Percentiles rank a stretch among this genome's conserved stretches.
These are phyloP conservation scores for Rhizopogon vinicolor DNA, from an alignment of 768 basidiomycete genomes.

Conservation along the genomic window DNA sequence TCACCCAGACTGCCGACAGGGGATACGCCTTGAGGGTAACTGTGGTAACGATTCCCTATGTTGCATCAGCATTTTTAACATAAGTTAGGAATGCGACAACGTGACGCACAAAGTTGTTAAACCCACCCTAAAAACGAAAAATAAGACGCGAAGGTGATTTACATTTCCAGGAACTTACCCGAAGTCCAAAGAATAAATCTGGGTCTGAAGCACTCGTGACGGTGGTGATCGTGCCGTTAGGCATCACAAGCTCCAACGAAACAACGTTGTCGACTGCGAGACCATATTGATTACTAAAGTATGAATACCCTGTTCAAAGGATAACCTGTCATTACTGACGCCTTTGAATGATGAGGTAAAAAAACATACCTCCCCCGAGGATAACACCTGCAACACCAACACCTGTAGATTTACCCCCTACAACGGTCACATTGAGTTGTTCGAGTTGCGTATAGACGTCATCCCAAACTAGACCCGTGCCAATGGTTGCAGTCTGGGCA, in stretches of 20 bases:
- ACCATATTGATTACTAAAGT: constrained; percentile 58
- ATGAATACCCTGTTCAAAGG: constrained; percentile 48
- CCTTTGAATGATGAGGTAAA: not conserved
- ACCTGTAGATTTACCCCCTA: constrained; percentile 55
- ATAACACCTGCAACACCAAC: constrained; percentile 58
- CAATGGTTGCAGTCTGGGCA: constrained; percentile 36
- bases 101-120: constrained; percentile 53
- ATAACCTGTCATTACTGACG: not conserved
- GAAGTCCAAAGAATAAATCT: constrained; percentile 42
- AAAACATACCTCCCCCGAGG: constrained; percentile 47
- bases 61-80: constrained; percentile 29
- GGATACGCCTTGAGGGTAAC: constrained; percentile 51
- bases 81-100: not conserved
- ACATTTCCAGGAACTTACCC: constrained; percentile 25
- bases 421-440: constrained; percentile 45
- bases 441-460: constrained; percentile 54
- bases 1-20: constrained; percentile 53
- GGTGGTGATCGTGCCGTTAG: constrained; percentile 39
- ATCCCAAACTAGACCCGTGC: constrained; percentile 54
- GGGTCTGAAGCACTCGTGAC: constrained; percentile 28
- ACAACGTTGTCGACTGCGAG: constrained; percentile 50
- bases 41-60: constrained; percentile 52
- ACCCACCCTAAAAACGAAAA: constrained; percentile 43
- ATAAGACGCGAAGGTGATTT: constrained; percentile 7
- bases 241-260: constrained; percentile 56